Base-by-base conservation (phyloP, 129 eudicot species). In the Glebionis coronaria region DNA sequence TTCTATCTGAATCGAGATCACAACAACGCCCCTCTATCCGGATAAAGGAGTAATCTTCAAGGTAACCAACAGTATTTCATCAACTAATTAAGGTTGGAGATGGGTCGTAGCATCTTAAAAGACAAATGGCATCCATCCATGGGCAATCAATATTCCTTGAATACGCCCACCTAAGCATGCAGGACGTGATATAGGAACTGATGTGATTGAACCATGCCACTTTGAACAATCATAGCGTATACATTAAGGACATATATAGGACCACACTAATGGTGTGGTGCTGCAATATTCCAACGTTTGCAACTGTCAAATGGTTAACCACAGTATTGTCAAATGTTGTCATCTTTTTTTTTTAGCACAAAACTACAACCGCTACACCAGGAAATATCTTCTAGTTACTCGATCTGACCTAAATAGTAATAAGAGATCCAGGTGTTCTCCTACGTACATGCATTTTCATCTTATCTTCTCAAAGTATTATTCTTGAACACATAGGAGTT, bases 41-140 rank as follows among this genome's bases (percentile, higher is more conserved):
- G 61, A 60, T 71, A 50, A 50, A 49, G 14, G 27, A 50, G 62
- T 72, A 61, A 14, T 71, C 62, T 61, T 35, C 14, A 50, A 50
- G 45, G 47, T 58, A n/a, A 56, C 4, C 13, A 9, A 38, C 25
- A 45, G 65, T 58, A 12, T 57, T 10, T 29, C 59, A 59, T 71
- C 50, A n/a, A 18, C 18, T 18, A 23, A 7, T n/a, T n/a, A 23
- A 23, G 51, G 49, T 12, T 29, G 47, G 56, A 38, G 29, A 28
- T 12, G 20, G 76, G 49, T 9, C 20, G n/a, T 21, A 61, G 52
- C 50, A 71, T 71, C 68, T 71, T 1, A 54, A 42, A 63, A 35
- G 10, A 35, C 45, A 13, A 9, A 9, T 61, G 38, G 67, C 46
- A 19, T 61, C 67, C 10, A 18, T 53, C 58, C 23, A n/a, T 53